Percentiles rank a stretch among this genome's conserved stretches.
Evolutionary conservation across 495 filamentous ascomycete genomes (phyloP).

Genomic region (Penicillium roqueforti): DNA sequence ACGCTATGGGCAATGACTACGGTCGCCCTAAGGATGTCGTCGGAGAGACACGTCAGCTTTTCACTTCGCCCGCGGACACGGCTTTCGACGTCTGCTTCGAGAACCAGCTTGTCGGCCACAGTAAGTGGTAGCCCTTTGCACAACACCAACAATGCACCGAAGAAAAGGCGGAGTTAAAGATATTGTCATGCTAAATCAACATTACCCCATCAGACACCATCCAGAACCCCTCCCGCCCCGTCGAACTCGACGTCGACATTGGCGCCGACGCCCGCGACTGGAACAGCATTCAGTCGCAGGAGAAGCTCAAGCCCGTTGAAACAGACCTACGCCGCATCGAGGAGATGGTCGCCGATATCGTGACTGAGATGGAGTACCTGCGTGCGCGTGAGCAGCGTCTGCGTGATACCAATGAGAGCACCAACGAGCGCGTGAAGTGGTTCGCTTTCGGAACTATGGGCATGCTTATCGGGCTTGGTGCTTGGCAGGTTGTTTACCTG

Average conservation of each 20-base stretch:
- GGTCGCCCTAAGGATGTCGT: conserved; percentile 84
- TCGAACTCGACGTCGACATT: conserved; percentile 98
- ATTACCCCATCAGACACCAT: conserved; percentile 25
- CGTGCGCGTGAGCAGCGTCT: conserved; percentile 87
- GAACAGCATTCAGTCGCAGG: conserved; percentile 90
- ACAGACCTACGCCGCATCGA: conserved; percentile 91
- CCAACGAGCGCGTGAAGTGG: conserved; percentile 97
- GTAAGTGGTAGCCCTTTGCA: conserved; percentile 45
- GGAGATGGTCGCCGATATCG: conserved; percentile 77
- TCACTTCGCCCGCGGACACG: conserved; percentile 90
- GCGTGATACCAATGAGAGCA: conserved; percentile 98
- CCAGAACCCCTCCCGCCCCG: conserved; percentile 63
- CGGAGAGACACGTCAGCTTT: conserved; percentile 88
- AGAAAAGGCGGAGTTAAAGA: not conserved
- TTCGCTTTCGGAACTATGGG: conserved; percentile 95
- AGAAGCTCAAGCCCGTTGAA: conserved; percentile 98
- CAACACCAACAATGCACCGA: not conserved
- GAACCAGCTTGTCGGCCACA: conserved; percentile 61
- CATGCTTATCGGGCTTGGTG: conserved; percentile 84
- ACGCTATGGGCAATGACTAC: conserved; percentile 93
- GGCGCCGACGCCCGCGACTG: conserved; percentile 98
- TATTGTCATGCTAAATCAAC: not conserved
- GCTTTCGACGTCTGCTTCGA: conserved; percentile 98
- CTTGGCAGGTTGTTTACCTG: conserved; percentile 96
- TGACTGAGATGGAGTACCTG: conserved; percentile 89